phyloP scores from a whole-genome alignment of 78 protist species.

The Polysphondylium violaceum region DNA sequence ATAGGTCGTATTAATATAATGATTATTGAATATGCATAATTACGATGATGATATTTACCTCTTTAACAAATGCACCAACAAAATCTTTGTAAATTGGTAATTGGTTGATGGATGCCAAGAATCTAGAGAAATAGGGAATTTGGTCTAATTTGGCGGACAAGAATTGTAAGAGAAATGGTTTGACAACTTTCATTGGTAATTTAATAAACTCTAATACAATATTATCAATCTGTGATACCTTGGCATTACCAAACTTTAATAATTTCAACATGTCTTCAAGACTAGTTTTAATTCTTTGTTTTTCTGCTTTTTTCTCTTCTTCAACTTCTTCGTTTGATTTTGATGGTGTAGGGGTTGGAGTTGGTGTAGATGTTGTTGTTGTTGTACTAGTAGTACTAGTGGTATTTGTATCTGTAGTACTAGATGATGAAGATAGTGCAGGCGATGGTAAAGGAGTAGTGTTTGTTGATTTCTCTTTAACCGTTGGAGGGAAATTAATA shows the following conservation, averaged over 20 bases:
- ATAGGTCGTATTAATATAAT: background rate
- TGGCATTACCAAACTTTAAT: background rate
- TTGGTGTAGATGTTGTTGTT: constrained; percentile 8
- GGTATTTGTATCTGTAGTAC: background rate
- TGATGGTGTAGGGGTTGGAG: constrained; percentile 9
- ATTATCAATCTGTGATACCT: constrained; percentile 16
- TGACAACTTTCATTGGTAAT: constrained; percentile 9
- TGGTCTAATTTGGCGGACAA: constrained; percentile 37
- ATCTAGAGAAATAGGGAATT: constrained; percentile 48
- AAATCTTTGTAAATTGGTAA: constrained; percentile 29
- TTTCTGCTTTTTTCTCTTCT: constrained; percentile 12
- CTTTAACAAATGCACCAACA: constrained; percentile 3
- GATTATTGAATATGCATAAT: background rate
- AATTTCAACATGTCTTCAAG: constrained; percentile 36
- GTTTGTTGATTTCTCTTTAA: background rate
- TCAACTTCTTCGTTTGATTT: background rate
- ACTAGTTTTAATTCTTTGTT: constrained; percentile 11
- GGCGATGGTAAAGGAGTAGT: background rate
- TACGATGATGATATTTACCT: background rate
- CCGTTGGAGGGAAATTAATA: background rate
- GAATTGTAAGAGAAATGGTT: constrained; percentile 16
- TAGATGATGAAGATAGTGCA: background rate
- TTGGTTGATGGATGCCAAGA: constrained; percentile 52
- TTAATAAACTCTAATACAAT: constrained; percentile 12
- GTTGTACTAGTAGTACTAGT: background rate